Evolutionary conservation across 2,329 filamentous ascomycete species (phyloP).

Genomic region (Fusarium phyllophilum): DNA sequence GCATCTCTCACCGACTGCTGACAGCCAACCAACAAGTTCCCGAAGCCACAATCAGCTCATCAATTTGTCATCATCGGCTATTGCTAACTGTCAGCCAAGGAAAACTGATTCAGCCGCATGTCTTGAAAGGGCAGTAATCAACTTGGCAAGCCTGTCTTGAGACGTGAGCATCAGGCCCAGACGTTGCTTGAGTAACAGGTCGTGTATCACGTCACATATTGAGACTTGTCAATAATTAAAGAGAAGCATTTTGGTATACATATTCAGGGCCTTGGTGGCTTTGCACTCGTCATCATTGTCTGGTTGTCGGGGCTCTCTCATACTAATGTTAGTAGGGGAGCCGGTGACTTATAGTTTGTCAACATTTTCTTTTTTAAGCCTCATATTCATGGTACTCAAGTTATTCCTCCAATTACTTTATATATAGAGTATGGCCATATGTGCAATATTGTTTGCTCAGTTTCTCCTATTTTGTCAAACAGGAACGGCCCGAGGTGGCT

Average conservation of each 20-base stretch:
- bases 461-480: not conserved
- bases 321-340: slow-evolving; percentile 3
- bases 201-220: slow-evolving; percentile 30
- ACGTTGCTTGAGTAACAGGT: slow-evolving; percentile 35
- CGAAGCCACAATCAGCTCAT: slow-evolving; percentile 35
- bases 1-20: slow-evolving; percentile 24
- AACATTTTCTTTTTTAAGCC: slow-evolving; percentile 6
- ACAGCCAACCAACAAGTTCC: slow-evolving; percentile 34
- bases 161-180: not conserved
- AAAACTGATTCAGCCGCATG: slow-evolving; percentile 7
- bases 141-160: slow-evolving; percentile 4
- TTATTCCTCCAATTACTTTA: not conserved
- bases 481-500: not conserved
- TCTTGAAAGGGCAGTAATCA: not conserved
- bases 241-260: not conserved
- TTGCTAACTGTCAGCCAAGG: slow-evolving; percentile 7
- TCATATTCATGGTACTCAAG: not conserved
- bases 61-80: slow-evolving; percentile 15
- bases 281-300: slow-evolving; percentile 35
- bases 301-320: slow-evolving; percentile 19
- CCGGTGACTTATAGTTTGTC: slow-evolving; percentile 1
- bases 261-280: not conserved
- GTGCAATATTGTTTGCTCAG: not conserved
- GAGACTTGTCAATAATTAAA: not conserved
- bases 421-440: not conserved